Base-by-base conservation (phyloP, 768 basidiomycete genomes). In the Tylopilus subfusipes region DNA sequence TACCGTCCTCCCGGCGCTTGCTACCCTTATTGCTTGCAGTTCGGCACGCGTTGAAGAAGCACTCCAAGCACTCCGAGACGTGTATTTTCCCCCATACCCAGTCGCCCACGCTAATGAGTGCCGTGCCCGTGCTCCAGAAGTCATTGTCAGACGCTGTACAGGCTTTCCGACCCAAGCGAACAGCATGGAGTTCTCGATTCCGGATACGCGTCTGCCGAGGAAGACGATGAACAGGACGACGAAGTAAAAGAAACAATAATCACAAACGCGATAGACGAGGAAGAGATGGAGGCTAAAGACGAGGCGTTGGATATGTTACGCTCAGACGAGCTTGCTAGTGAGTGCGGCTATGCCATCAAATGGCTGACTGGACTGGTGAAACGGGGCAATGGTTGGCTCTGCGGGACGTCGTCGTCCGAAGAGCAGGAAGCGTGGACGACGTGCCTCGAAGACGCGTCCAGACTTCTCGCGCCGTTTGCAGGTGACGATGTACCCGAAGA, bases 201-300 rank as follows among this genome's bases (percentile, higher is more conserved):
- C 12, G 90, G 89, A 33, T 90, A 90, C 58, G 89, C 86, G 6
- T 88, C 86, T 38, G 85, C 83, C 24, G 84, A 84, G 48, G 84
- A 82, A 46, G 82, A 84, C 1, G 80, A 79, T 1, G n/a, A n/a
- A n/a, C 77, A 76, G 2, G 70, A 71, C 9, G 59, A 54, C 14
- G 39, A 25, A 24, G 13, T 57, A 13, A 57, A 61, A 70, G 66
- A 24, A 22, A 33, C 24, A 21, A 10, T 18, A 18, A 19, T n/a
- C 4, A 9, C 9, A 39, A 11, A 21, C 16, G 19, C 19, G n/a
- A 19, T 12, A 39, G 19, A 39, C 19, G 38, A 16, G 12, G 38
- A 39, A 21, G n/a, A n/a, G n/a, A n/a, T n/a, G n/a, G n/a, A n/a
- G n/a, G n/a, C n/a, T n/a, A n/a, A n/a, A 21, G 25, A 27, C 6